Evolutionary conservation across 192 early-diverging fungal genomes (phyloP), one percentile per base, ranked within the genome.

Genomic region (Coemansia javaensis): DNA sequence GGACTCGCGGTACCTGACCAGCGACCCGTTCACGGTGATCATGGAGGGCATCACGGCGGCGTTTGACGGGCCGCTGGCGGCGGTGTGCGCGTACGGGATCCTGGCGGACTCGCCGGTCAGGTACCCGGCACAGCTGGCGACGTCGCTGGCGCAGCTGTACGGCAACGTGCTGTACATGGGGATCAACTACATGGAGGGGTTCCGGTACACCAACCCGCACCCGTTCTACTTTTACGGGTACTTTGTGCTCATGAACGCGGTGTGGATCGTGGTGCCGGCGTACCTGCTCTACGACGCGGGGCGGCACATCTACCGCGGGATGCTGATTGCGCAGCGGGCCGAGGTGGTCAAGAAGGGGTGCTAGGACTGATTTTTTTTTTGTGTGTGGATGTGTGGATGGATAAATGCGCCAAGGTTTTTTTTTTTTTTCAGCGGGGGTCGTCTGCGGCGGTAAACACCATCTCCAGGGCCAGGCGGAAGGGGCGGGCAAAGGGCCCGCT

Each of bases 31-130:
- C 48, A 85, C 93, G 3, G 59, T 87, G 18, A 79, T 86, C 51
- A 85, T 94, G 81, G 94, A 97, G 74, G 75, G 77, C 15, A 84
- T 94, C 40, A 97, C 94, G 20, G 85, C 85, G 24, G 85, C 93
- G 41, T 69, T 68, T 46, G 76, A 78, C 37, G 86, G 88, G n/a
- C 78, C 83, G 14, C 53, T 86, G 32, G 77, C 78, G 1, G 50
- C 82, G 9, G 44, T 81, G n/a, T 52, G 81, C 1, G 79, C 79
- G 10, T 78, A 77, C 39, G 70, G 75, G 28, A 77, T 84, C 28
- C 68, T 77, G 45, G 31, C 62, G 0, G 67, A 77, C 52, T 78
- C 56, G 18, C 83, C 81, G 7, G 41, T 76, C 13, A 78, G 81
- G 23, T 55, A 86, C 45, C 41, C 79, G 2, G 59, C 66, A 10